Conservation (phyloP, 73 alveolate species). For the Symbiodinium natans region DNA sequence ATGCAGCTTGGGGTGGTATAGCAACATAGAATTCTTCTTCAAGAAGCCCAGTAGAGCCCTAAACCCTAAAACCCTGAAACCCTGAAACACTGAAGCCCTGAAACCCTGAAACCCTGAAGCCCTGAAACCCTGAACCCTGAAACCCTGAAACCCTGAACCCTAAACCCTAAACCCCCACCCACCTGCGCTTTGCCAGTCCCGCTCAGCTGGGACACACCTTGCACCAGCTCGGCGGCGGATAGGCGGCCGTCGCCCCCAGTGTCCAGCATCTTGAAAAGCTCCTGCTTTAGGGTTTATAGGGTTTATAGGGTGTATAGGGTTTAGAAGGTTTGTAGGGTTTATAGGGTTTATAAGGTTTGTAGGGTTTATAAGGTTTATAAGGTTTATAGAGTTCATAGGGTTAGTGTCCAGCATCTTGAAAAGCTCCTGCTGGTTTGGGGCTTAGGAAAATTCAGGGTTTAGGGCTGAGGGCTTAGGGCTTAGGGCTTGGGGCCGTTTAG, state of each 20-base stretch:
- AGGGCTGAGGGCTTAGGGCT: too few relatives aligned
- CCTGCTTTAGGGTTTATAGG: too few relatives aligned
- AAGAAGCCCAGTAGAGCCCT: neutral
- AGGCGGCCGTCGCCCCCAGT: neutral
- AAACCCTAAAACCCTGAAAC: neutral
- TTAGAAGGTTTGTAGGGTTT: too few relatives aligned
- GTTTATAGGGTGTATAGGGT: too few relatives aligned
- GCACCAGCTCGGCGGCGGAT: neutral
- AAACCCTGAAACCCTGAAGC: too few relatives aligned
- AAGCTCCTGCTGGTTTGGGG: neutral
- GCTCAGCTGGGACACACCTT: neutral
- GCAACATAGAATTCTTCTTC: too few relatives aligned
- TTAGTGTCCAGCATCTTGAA: neutral
- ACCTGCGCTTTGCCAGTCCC: conserved; percentile 4
- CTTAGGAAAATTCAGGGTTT: neutral
- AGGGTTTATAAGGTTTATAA: too few relatives aligned
- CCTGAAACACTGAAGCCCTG: neutral
- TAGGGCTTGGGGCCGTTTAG: too few relatives aligned
- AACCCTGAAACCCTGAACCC: neutral
- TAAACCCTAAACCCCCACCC: neutral
- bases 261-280: neutral
- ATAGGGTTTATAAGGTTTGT: too few relatives aligned
- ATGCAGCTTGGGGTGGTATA: neutral
- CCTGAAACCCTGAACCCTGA: neutral
- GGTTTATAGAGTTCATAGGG: too few relatives aligned